Percentiles rank a stretch among this genome's conserved stretches.
Conservation (phyloP, 257 asterid genomes). For the Eucommia ulmoides region DNA sequence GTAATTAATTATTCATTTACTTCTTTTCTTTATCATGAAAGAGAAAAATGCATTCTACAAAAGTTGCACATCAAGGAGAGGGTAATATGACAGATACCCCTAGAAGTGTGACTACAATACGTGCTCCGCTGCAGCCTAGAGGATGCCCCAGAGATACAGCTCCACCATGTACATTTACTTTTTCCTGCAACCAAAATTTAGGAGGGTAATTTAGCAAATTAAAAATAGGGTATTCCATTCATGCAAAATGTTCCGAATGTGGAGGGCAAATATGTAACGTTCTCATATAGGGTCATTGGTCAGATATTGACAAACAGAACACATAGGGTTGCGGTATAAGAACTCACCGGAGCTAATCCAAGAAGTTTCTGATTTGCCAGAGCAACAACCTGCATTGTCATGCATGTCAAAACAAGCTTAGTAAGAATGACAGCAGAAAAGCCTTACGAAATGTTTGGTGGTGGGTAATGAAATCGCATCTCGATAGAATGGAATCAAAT, state of each 20-base stretch:
- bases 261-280: no score
- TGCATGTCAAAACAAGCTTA: constrained; percentile 4
- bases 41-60: background rate
- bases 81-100: constrained; percentile 43
- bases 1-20: no score
- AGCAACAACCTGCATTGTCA: constrained; percentile 75
- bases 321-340: constrained; percentile 3
- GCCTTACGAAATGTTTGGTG: background rate
- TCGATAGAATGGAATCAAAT: no score
- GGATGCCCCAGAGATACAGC: constrained; percentile 97
- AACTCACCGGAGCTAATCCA: constrained; percentile 60
- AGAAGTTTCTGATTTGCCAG: constrained; percentile 93
- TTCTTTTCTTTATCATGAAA: background rate
- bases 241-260: no score
- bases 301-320: no score
- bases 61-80: background rate
- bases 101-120: constrained; percentile 83
- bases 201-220: no score
- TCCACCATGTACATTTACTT: constrained; percentile 86
- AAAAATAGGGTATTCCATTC: no score
- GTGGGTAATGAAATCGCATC: no score
- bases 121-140: constrained; percentile 99
- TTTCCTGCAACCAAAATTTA: constrained; percentile 47
- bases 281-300: no score
- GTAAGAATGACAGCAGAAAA: background rate